Conservation (phyloP, 306 rosid species). For the Inga oerstediana region DNA sequence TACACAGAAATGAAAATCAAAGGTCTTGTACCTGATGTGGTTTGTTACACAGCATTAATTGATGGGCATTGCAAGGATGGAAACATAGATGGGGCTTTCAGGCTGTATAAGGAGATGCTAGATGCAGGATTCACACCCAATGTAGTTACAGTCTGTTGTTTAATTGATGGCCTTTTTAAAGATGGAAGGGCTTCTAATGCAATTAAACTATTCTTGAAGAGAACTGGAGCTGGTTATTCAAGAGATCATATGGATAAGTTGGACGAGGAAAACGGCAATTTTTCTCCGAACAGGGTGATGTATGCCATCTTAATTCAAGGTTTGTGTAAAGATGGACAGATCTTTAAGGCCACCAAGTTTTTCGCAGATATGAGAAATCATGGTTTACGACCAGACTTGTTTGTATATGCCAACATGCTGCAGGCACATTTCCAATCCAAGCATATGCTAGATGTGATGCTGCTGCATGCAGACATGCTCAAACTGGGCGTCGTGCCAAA, state of each 20-base stretch:
- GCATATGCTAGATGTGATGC: constrained; percentile 56
- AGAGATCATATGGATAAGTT: constrained; percentile 12
- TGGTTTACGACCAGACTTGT: constrained; percentile 56
- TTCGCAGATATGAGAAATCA: constrained; percentile 65
- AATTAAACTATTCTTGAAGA: constrained; percentile 54
- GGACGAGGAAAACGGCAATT: not conserved
- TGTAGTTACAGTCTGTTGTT: constrained; percentile 55
- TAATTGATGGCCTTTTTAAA: constrained; percentile 68
- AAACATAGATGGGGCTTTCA: constrained; percentile 54
- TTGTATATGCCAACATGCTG: constrained; percentile 56
- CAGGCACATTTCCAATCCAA: constrained; percentile 52
- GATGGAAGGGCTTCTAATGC: constrained; percentile 63
- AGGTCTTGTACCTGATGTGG: constrained; percentile 63
- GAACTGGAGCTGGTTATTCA: constrained; percentile 34
- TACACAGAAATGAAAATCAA: constrained; percentile 65
- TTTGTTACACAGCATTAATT: constrained; percentile 68
- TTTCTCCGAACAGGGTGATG: constrained; percentile 52
- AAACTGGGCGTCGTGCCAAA: constrained; percentile 61
- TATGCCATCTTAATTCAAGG: constrained; percentile 70
- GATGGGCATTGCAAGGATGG: constrained; percentile 70
- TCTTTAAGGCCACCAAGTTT: constrained; percentile 64
- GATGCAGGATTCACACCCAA: constrained; percentile 59
- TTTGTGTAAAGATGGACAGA: constrained; percentile 56
- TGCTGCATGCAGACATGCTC: constrained; percentile 75
- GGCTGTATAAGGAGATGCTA: constrained; percentile 59